Evolutionary conservation across 257 asterid species (phyloP), one percentile per base, ranked within the genome.

Genomic region (Nicotiana undulata): DNA sequence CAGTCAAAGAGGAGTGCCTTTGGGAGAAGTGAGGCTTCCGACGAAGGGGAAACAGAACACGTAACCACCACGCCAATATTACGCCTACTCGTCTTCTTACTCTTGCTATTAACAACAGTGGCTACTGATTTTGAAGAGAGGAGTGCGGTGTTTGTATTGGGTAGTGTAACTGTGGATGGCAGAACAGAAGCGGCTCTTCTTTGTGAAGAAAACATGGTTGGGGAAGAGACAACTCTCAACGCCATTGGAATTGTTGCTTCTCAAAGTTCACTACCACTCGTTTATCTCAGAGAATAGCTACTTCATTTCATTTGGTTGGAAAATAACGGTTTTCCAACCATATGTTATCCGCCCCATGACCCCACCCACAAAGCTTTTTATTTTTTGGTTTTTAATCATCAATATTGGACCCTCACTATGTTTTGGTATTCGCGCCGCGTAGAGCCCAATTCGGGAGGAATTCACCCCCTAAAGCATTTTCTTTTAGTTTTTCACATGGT

Each of bases 1-100:
- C 99, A 95, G 82, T 95, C 99, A 86, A 95, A 93, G 83, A 95
- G 86, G 32, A 95, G 93, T 68, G 99, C 99, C 70, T 91, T 84
- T 13, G 96, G 98, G 58, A 91, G 89, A 79, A 82, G 86, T 40
- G 49, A 40, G 1, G 49, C 49, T 40, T 40, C 49, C 49, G 49
- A 40, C 12, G 91, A 82, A 5, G 89, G 75, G 6, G 89, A 67
- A 80, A 86, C 92, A 52, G 95, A 90, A 63, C 91, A 85, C 63
- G 86, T 79, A 40, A 40, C 49, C 9, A 58, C 75, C 9, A 83
- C 64, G 6, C 70, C 64, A 40, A 40, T 40, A 49, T 51, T 56
- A 9, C 72, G 40, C 11, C n/a, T 75, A 6, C 61, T 77, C 16
- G 26, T 66, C 52, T 40, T 79, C 52, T 40, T 79, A 15, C 70